Base-by-base conservation (phyloP, 2,329 filamentous ascomycete species). In the Cordyceps sp. region DNA sequence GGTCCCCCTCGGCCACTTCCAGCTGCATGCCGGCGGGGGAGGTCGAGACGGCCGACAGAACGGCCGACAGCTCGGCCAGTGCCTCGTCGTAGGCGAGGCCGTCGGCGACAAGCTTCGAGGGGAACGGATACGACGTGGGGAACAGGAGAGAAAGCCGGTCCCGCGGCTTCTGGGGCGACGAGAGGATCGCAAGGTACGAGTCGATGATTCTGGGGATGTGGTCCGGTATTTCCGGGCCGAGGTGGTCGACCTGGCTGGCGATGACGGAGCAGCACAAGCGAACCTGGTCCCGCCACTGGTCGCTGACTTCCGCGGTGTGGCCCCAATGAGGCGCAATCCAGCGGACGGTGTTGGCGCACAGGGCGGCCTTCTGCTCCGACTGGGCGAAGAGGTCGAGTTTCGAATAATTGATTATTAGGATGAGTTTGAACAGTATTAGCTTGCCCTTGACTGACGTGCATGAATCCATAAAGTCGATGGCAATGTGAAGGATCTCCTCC, bases 311-410 rank as follows among this genome's bases (percentile, higher is more conserved):
- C 4, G 71, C 66, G 0, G 68, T 71, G 38, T 73, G 72, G 10
- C 88, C 88, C 90, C 90, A 98, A 53, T 96, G 86, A 4, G 88
- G 86, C 10, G 78, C 76, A 36, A 98, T 75, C 90, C 90, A 98
- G 38, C 79, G 66, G 28, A 86, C 76, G 4, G 85, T 94, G 46
- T 85, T 92, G 29, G 78, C 69, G 37, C 80, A 73, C 29, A 94
- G 63, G 10, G 73, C 73, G 19, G 73, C 69, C 42, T 78, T 69
- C 41, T 88, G 79, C 37, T 88, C 79, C 0, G 76, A 68, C n/a
- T 78, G 65, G 9, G 77, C 69, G 55, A 96, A 96, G 16, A 93
- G 64, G 18, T 81, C 73, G 5, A 93, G 62, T 39, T 77, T 78
- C 19, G 80, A 82, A 49, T 93, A 88, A 52, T 94, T 90, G 50